Percentiles rank a stretch among this genome's conserved stretches.
Conservation (phyloP, 108 stramenopile species). For the Skeletonema menzelii region DNA sequence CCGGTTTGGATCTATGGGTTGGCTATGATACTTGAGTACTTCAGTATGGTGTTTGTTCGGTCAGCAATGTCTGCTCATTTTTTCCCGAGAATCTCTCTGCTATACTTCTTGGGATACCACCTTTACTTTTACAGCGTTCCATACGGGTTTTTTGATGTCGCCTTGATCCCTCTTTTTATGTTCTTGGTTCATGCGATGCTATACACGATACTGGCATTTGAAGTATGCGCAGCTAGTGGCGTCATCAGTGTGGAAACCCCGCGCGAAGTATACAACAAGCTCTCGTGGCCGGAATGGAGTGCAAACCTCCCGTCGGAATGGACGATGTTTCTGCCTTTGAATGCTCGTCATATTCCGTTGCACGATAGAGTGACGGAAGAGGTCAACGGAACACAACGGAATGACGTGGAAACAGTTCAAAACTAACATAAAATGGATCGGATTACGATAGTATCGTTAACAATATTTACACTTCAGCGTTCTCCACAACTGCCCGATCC, state of each 20-base stretch:
- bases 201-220: slow-evolving; percentile 59
- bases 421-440: not conserved
- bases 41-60: slow-evolving; percentile 60
- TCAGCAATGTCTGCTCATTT: slow-evolving; percentile 45
- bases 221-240: slow-evolving; percentile 56
- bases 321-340: slow-evolving; percentile 70
- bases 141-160: slow-evolving; percentile 67
- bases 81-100: slow-evolving; percentile 56
- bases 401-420: not conserved
- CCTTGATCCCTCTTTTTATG: slow-evolving; percentile 46
- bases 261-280: slow-evolving; percentile 61
- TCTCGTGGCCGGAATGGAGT: slow-evolving; percentile 67
- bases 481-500: not conserved
- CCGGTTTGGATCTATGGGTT: slow-evolving; percentile 64
- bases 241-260: slow-evolving; percentile 55
- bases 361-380: slow-evolving; percentile 29
- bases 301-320: slow-evolving; percentile 55
- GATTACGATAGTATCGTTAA: not conserved
- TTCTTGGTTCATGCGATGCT: slow-evolving; percentile 58
- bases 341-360: slow-evolving; percentile 41
- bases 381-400: not conserved
- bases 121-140: slow-evolving; percentile 69
- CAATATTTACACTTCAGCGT: not conserved
- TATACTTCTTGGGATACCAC: slow-evolving; percentile 66
- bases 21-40: slow-evolving; percentile 75